Conservation (phyloP, 768 basidiomycete genomes). For the Kockovaella imperatae region DNA sequence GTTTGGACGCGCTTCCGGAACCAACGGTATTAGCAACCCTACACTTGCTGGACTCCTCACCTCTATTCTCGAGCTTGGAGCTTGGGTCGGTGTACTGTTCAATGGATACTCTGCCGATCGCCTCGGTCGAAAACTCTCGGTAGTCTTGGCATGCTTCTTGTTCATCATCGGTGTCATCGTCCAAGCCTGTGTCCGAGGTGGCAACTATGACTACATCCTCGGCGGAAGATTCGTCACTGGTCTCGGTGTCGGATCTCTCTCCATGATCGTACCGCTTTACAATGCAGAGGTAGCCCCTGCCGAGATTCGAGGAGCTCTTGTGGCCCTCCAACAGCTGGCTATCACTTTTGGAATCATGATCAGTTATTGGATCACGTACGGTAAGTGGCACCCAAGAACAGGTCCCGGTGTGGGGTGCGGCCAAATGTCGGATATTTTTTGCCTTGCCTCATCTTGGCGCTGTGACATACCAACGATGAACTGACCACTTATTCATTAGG, state of each 20-base stretch:
- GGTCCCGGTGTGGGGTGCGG: not conserved
- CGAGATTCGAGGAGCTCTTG: conserved; percentile 66
- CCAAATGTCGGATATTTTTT: not conserved
- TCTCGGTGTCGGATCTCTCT: conserved; percentile 24
- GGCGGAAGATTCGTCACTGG: conserved; percentile 29
- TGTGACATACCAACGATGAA: no score
- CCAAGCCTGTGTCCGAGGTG: not conserved
- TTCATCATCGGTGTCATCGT: not conserved
- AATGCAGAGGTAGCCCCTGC: conserved; percentile 48
- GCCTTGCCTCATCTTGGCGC: no score
- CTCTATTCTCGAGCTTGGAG: conserved; percentile 32
- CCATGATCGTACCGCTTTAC: conserved; percentile 23
- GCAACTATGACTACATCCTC: conserved; percentile 12
- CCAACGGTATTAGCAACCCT: conserved; percentile 1
- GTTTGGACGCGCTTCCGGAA: conserved; percentile 4
- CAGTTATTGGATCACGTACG: conserved; percentile 47
- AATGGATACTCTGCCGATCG: conserved; percentile 60
- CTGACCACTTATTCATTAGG: no score
- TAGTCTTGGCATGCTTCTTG: conserved; percentile 3
- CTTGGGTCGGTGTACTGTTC: conserved; percentile 63
- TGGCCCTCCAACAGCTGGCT: conserved; percentile 66
- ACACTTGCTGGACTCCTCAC: conserved; percentile 1
- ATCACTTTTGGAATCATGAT: conserved; percentile 51
- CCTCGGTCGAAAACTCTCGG: conserved; percentile 53
- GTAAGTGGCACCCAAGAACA: no score